Percentiles rank a stretch among this genome's conserved stretches.
Evolutionary conservation across 805 yeast species (phyloP).

Genomic region (Wickerhamiella dianesei): DNA sequence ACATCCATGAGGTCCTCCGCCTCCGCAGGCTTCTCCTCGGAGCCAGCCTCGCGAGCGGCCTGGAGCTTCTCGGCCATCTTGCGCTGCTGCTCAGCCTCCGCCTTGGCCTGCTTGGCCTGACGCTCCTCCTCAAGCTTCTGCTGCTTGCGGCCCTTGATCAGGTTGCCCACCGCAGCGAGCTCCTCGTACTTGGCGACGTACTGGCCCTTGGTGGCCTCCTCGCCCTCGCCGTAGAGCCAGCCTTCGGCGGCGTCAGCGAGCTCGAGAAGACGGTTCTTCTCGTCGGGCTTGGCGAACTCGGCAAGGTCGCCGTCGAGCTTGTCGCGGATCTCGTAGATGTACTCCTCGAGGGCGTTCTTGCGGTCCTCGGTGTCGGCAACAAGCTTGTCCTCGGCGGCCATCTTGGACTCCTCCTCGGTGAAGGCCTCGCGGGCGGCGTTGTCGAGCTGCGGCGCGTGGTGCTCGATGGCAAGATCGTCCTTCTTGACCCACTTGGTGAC

Average conservation of each 20-base stretch:
- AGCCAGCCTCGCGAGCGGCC: slow-evolving; percentile 33
- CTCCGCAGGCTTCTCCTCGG: slow-evolving; percentile 26
- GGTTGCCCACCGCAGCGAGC: slow-evolving; percentile 84
- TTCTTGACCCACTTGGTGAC: slow-evolving; percentile 82
- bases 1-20: slow-evolving; percentile 20
- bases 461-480: slow-evolving; percentile 54
- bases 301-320: slow-evolving; percentile 87
- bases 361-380: slow-evolving; percentile 98
- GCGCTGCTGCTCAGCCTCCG: slow-evolving; percentile 74
- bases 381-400: slow-evolving; percentile 83
- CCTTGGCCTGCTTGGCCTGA: slow-evolving; percentile 73
- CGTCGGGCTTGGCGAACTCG: slow-evolving; percentile 78
- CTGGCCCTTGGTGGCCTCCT: slow-evolving; percentile 89
- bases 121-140: slow-evolving; percentile 92
- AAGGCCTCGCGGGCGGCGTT: slow-evolving; percentile 48
- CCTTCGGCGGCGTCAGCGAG: slow-evolving; percentile 82
- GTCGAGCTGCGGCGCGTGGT: slow-evolving; percentile 42
- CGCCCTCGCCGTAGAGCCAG: slow-evolving; percentile 97
- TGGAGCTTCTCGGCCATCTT: slow-evolving; percentile 73
- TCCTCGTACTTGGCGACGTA: slow-evolving; percentile 97
- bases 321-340: slow-evolving; percentile 93
- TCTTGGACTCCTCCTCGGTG: slow-evolving; percentile 71
- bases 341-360: slow-evolving; percentile 96
- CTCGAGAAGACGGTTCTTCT: slow-evolving; percentile 63
- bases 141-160: slow-evolving; percentile 87